Conservation (phyloP, 306 rosid genomes). For the Casuarina glauca region DNA sequence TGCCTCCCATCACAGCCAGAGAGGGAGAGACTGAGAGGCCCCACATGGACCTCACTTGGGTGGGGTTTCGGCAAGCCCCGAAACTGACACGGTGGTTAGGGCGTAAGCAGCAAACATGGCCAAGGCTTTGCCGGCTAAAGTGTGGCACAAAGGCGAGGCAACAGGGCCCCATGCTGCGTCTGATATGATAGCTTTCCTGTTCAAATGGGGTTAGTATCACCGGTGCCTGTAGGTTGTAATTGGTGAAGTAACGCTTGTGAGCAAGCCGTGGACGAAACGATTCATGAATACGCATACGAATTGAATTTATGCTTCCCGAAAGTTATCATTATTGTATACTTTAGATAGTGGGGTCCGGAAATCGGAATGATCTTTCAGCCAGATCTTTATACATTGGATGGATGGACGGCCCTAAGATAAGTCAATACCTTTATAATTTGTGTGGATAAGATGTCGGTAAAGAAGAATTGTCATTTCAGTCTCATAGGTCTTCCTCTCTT, state of each 20-base stretch:
- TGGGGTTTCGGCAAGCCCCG: slow-evolving; percentile 23
- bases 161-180: slow-evolving; percentile 36
- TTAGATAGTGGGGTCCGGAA: slow-evolving; percentile 4
- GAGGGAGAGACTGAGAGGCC: slow-evolving; percentile 4
- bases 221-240: neutral
- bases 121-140: slow-evolving; percentile 42
- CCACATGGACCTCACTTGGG: slow-evolving; percentile 19
- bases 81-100: slow-evolving; percentile 36
- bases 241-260: slow-evolving; percentile 15
- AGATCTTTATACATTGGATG: neutral
- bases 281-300: neutral
- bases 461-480: too few relatives aligned
- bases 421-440: too few relatives aligned
- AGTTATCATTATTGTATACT: slow-evolving; percentile 3
- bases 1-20: slow-evolving; percentile 15
- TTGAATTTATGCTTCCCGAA: neutral
- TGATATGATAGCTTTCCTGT: neutral
- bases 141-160: slow-evolving; percentile 65
- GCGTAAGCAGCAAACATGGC: slow-evolving; percentile 43
- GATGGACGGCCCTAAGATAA: neutral
- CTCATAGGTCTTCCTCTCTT: too few relatives aligned
- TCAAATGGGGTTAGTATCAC: neutral
- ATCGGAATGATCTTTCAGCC: neutral
- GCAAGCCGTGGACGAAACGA: neutral
- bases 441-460: too few relatives aligned